A percentile compares a stretch with the other conserved stretches of the same genome.
These are phyloP conservation scores for Smithsoniella earleae DNA, from an alignment of 163 green algal genomes.

Conservation along the genomic window DNA sequence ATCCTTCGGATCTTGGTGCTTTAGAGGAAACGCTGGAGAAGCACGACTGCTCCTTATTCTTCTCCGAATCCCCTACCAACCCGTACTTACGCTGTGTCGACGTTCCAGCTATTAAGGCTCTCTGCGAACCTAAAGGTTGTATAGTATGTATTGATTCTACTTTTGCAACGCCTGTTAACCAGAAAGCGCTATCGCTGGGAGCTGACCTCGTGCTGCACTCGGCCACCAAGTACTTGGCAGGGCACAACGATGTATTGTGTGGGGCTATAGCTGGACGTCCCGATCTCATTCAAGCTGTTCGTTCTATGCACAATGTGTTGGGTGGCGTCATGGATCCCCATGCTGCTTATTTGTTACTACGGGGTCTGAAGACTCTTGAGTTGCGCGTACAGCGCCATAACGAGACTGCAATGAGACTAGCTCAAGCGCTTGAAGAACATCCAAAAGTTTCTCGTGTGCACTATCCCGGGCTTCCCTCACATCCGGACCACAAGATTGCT, in stretches of 20 bases:
- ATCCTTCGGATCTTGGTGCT: conserved; percentile 76
- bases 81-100: conserved; percentile 90
- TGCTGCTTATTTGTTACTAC: conserved; percentile 90
- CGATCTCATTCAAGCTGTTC: conserved; percentile 53
- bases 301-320: conserved; percentile 72
- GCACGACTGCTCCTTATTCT: conserved; percentile 85
- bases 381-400: conserved; percentile 73
- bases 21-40: conserved; percentile 59
- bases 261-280: conserved; percentile 55
- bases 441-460: conserved; percentile 77
- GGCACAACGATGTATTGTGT: conserved; percentile 96
- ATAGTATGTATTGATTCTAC: conserved; percentile 93
- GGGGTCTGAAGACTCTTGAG: conserved; percentile 96
- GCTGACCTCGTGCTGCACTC: conserved; percentile 98
- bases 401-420: conserved; percentile 65
- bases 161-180: conserved; percentile 94
- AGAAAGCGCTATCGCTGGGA: conserved; percentile 64
- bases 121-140: conserved; percentile 68
- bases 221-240: conserved; percentile 96
- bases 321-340: conserved; percentile 94
- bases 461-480: conserved; percentile 84
- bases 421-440: conserved; percentile 72
- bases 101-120: conserved; percentile 61
- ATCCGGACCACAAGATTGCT: conserved; percentile 92
- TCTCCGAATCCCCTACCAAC: conserved; percentile 97